These are phyloP conservation scores for Mychonastes homosphaera DNA, from an alignment of 139 green algal genomes.

Conservation along the genomic window DNA sequence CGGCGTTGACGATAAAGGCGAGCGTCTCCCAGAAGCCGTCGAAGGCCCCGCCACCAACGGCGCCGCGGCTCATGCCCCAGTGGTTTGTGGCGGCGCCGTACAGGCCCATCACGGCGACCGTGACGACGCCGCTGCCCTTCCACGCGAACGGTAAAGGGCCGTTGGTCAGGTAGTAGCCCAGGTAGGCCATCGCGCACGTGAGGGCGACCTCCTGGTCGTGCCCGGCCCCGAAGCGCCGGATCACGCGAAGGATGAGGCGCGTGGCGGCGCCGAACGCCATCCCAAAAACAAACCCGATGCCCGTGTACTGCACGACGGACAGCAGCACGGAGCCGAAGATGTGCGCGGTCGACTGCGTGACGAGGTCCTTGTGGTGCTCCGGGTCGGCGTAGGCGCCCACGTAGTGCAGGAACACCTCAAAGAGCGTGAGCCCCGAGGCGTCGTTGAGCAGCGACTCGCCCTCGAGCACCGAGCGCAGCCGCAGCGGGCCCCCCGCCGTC, in stretches of 20 bases:
- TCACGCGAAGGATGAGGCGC: constrained; percentile 36
- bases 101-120: constrained; percentile 77
- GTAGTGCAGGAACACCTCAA: constrained; percentile 36
- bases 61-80: constrained; percentile 50
- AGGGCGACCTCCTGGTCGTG: constrained; percentile 31
- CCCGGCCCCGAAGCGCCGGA: constrained; percentile 35
- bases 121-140: constrained; percentile 56
- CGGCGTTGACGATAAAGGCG: constrained; percentile 20
- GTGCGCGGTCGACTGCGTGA: background rate
- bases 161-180: constrained; percentile 35
- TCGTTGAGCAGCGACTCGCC: constrained; percentile 81
- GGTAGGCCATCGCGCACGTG: constrained; percentile 50
- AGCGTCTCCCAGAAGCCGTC: constrained; percentile 37
- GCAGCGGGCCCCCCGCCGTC: constrained; percentile 56
- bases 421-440: constrained; percentile 64
- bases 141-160: background rate
- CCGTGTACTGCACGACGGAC: background rate
- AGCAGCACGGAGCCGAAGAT: background rate
- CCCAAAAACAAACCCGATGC: constrained; percentile 34
- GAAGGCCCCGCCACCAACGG: constrained; percentile 24
- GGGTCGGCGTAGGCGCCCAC: background rate
- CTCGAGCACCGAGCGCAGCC: constrained; percentile 65
- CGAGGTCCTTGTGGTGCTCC: background rate
- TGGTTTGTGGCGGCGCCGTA: constrained; percentile 63
- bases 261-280: constrained; percentile 34